Evolutionary conservation across 805 yeast species (phyloP), one percentile per base, ranked within the genome.

Genomic region (Myxozyma neglecta): DNA sequence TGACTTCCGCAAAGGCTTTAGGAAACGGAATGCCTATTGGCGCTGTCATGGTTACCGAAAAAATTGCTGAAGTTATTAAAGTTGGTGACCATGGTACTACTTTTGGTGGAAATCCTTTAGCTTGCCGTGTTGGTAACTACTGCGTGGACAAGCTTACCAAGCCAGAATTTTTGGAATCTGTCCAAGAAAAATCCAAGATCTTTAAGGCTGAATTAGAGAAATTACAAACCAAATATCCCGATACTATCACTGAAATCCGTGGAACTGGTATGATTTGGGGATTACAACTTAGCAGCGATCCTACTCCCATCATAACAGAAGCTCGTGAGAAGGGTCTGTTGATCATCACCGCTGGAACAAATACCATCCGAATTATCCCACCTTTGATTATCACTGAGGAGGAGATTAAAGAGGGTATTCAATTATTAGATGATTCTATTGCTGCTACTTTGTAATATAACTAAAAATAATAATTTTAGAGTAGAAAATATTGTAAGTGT

Each of bases 31-130:
- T 84, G 79, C 99, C 99, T 37, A 87, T 94, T 68, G 97, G 96
- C 58, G 99, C 97, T 5, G 89, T 96, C 1, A 82, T 94, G 83
- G 85, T 93, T 60, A 84, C 89, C 57, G 94, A 90, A 67, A 81
- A 83, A 53, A 88, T 94, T 32, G 96, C 91, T 71, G 74, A 79
- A 10, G 83, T 79, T 1, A 77, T 94, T 68, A 80, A 84, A 60
- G 93, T 90, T 24, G 99, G 99, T 60, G 99, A 94, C 72, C 99
- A 93, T 73, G 99, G 99, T 59, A 93, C 98, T 2, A 93, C 99
- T 0, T 93, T 88, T 72, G 98, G 99, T 66, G 99, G 99, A 59
- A 94, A 94, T 74, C 98, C 98, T 58, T 78, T 94, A 65, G 98
- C 91, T 5, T 81, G 93, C 40, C 84, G 92, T 65, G 83, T 94